Evolutionary conservation across 1,284 basidiomycete genomes (phyloP).

Genomic region (Boletellus deceptivus): DNA sequence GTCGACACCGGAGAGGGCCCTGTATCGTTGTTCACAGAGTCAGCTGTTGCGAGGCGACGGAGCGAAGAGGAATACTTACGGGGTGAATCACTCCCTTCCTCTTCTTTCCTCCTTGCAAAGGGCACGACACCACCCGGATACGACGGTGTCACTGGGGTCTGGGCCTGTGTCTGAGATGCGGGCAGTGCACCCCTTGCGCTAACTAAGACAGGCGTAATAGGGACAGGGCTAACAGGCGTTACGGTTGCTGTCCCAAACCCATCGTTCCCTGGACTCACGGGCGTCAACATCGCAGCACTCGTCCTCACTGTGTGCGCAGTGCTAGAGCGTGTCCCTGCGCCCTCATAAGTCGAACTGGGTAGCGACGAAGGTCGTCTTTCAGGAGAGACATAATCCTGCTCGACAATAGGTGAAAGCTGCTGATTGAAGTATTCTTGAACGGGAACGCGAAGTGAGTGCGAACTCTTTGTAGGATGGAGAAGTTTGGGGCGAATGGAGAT

Average conservation of each 20-base stretch:
- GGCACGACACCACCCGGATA: constrained; percentile 17
- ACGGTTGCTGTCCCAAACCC: constrained; percentile 21
- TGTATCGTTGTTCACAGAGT: constrained; percentile 9
- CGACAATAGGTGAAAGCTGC: constrained; percentile 53
- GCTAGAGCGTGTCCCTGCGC: constrained; percentile 24
- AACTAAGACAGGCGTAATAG: constrained; percentile 27
- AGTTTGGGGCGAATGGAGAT: constrained; percentile 21
- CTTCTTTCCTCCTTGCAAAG: constrained; percentile 29
- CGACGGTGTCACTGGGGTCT: constrained; percentile 29
- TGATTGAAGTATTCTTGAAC: constrained; percentile 37
- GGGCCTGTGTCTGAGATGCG: constrained; percentile 13
- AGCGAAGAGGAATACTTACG: constrained; percentile 17
- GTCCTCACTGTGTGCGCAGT: constrained; percentile 26
- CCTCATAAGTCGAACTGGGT: constrained; percentile 29
- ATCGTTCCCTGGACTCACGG: constrained; percentile 23
- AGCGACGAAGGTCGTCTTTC: constrained; percentile 36
- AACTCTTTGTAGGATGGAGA: constrained; percentile 31
- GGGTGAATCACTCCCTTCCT: constrained; percentile 31
- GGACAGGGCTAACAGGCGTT: constrained; percentile 30
- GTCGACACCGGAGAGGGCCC: constrained; percentile 36
- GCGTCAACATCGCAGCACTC: constrained; percentile 25
- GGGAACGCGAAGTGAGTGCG: constrained; percentile 38
- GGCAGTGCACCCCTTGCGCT: constrained; percentile 15
- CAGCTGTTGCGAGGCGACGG: neutral
- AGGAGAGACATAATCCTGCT: constrained; percentile 55